These are phyloP conservation scores for Pyracantha coccinea DNA, from an alignment of 331 rosid genomes.

Conservation along the genomic window DNA sequence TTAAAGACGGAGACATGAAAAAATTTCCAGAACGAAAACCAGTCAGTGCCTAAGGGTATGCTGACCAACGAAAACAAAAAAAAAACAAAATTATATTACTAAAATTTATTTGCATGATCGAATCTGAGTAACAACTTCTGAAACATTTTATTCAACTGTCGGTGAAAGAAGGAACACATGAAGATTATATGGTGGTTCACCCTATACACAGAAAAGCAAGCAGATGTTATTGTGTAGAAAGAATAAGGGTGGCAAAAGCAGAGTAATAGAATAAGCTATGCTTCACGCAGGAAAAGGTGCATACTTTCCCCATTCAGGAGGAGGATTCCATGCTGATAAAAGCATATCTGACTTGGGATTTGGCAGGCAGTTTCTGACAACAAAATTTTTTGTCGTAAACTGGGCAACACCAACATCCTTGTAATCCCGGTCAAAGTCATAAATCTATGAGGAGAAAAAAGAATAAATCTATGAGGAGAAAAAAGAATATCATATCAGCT, in stretches of 20 bases:
- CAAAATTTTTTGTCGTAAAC: constrained; percentile 87
- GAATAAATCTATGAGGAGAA: constrained; percentile 40
- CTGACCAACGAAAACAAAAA: neutral
- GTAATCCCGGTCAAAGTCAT: constrained; percentile 96
- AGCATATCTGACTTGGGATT: constrained; percentile 94
- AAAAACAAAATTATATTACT: neutral
- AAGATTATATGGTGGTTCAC: neutral
- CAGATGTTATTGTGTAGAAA: neutral
- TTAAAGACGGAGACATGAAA: neutral
- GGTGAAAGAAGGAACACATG: neutral
- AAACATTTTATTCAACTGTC: neutral
- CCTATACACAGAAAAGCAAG: neutral
- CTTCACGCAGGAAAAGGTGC: constrained; percentile 24
- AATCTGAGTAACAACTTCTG: neutral
- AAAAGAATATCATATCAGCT: constrained; percentile 24
- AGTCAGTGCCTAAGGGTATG: neutral
- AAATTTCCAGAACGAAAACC: neutral
- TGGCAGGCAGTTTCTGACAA: constrained; percentile 85
- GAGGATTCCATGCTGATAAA: constrained; percentile 97
- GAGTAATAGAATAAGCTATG: constrained; percentile 1
- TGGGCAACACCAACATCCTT: constrained; percentile 94
- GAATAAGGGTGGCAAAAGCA: neutral
- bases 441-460: constrained; percentile 45
- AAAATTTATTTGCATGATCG: neutral
- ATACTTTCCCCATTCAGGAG: constrained; percentile 89